Evolutionary conservation across 2,329 filamentous ascomycete species (phyloP).

Genomic region (Camillea tinctor): DNA sequence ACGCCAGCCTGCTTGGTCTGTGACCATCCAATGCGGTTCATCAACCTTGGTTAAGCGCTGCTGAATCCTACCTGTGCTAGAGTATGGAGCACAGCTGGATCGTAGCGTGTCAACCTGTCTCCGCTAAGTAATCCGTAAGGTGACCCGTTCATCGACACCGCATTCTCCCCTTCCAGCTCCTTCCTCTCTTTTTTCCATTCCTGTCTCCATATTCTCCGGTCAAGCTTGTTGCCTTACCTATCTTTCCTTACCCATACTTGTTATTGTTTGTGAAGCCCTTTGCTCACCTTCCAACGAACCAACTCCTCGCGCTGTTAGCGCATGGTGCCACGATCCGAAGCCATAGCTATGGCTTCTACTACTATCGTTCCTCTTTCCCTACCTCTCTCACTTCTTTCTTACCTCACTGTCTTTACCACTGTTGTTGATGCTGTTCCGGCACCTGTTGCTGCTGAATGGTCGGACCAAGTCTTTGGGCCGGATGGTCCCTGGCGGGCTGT

Average conservation of each 20-base stretch:
- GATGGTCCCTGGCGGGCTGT: conserved; percentile 37
- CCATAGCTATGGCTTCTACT: conserved; percentile 19
- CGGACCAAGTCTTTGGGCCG: conserved; percentile 29
- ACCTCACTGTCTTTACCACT: conserved; percentile 18
- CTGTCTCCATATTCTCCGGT: background rate
- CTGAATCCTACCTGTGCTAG: conserved; percentile 6
- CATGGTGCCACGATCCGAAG: conserved; percentile 7
- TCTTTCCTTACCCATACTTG: background rate
- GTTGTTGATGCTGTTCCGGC: conserved; percentile 11
- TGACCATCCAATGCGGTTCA: too few species aligned
- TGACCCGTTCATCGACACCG: background rate
- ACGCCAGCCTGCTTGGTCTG: conserved; percentile 9
- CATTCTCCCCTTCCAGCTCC: background rate
- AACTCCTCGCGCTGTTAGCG: conserved; percentile 10
- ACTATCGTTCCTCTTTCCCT: conserved; percentile 14
- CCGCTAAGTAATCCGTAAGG: background rate
- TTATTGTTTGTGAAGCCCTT: background rate
- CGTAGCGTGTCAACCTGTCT: background rate
- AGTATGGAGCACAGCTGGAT: background rate
- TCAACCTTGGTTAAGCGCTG: conserved; percentile 8
- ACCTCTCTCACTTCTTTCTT: conserved; percentile 24
- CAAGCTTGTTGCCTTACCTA: background rate
- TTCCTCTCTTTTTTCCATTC: background rate
- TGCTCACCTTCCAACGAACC: background rate
- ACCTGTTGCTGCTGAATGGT: conserved; percentile 28